phyloP scores from a whole-genome alignment of 1,284 basidiomycete species.

The Hemileia vastatrix region DNA sequence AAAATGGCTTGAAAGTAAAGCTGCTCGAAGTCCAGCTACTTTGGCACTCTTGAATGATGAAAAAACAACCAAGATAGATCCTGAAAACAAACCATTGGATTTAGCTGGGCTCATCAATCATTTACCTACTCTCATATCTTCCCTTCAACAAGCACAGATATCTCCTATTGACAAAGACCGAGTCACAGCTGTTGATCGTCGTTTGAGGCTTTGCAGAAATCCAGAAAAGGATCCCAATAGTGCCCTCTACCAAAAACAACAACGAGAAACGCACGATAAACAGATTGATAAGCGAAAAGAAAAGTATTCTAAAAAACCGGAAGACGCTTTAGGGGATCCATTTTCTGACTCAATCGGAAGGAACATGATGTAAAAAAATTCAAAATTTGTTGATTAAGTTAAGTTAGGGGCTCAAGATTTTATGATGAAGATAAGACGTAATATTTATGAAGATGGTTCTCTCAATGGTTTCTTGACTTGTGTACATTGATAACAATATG shows the following conservation, averaged over 20 bases:
- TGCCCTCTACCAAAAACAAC: constrained; percentile 49
- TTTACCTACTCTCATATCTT: constrained; percentile 52
- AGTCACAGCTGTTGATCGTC: constrained; percentile 74
- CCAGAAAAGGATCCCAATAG: constrained; percentile 83
- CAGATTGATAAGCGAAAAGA: constrained; percentile 7
- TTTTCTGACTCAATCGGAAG: too few species aligned
- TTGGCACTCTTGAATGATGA: not conserved
- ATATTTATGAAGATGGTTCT: too few species aligned
- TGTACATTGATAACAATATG: too few species aligned
- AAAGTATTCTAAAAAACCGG: constrained; percentile 3
- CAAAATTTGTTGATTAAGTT: too few species aligned
- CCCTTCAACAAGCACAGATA: constrained; percentile 55
- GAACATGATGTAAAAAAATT: too few species aligned
- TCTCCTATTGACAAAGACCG: constrained; percentile 61
- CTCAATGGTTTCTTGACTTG: too few species aligned
- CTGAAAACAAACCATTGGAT: constrained; percentile 18
- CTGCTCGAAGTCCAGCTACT: constrained; percentile 3
- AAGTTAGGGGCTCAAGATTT: too few species aligned
- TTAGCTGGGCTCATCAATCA: constrained; percentile 46
- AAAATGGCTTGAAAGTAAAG: constrained; percentile 51
- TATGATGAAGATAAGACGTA: too few species aligned
- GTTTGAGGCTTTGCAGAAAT: constrained; percentile 75
- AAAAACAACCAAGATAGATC: not conserved
- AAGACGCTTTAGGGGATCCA: constrained; percentile 19
- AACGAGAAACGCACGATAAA: constrained; percentile 1